phyloP scores from a whole-genome alignment of 352 stramenopile species.

The Phytophthora agathidicida region DNA sequence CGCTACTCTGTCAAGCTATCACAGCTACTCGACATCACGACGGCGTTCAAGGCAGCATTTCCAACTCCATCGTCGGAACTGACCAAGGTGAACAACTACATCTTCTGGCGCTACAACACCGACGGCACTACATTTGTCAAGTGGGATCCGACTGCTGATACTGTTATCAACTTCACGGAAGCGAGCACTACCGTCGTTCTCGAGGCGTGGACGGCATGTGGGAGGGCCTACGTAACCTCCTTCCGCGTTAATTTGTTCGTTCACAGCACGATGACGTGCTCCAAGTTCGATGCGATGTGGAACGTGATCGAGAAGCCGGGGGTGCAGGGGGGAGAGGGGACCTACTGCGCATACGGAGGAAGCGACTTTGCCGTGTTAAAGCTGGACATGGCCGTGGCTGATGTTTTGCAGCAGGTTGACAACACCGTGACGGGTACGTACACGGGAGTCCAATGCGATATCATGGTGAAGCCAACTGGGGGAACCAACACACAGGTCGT shows the following conservation, averaged over 20 bases:
- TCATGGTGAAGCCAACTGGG: slow-evolving; percentile 20
- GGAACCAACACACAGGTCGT: slow-evolving; percentile 3
- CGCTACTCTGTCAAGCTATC: slow-evolving; percentile 16
- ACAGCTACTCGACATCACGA: slow-evolving; percentile 10
- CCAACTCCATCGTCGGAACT: not conserved
- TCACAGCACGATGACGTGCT: slow-evolving; percentile 30
- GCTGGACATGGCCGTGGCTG: slow-evolving; percentile 3
- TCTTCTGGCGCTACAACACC: slow-evolving; percentile 62
- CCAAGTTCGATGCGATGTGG: slow-evolving; percentile 22
- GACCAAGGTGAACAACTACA: slow-evolving; percentile 9
- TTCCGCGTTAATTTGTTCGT: slow-evolving; percentile 49
- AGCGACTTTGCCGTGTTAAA: slow-evolving; percentile 29
- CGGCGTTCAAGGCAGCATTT: not conserved
- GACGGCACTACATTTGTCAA: slow-evolving; percentile 5
- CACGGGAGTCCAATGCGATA: slow-evolving; percentile 11
- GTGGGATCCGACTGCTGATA: slow-evolving; percentile 11
- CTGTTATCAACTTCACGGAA: slow-evolving; percentile 30
- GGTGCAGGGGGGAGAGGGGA: slow-evolving; percentile 1
- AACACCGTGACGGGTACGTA: slow-evolving; percentile 7
- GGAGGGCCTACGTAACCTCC: slow-evolving; percentile 16
- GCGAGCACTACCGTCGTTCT: slow-evolving; percentile 44
- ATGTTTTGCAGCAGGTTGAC: slow-evolving; percentile 1
- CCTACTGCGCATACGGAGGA: slow-evolving; percentile 22
- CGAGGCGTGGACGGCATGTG: slow-evolving; percentile 66
- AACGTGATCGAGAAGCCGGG: slow-evolving; percentile 13